Percentiles rank a stretch among this genome's conserved stretches.
phyloP scores from a whole-genome alignment of 306 rosid genomes.

The Glycine soja region DNA sequence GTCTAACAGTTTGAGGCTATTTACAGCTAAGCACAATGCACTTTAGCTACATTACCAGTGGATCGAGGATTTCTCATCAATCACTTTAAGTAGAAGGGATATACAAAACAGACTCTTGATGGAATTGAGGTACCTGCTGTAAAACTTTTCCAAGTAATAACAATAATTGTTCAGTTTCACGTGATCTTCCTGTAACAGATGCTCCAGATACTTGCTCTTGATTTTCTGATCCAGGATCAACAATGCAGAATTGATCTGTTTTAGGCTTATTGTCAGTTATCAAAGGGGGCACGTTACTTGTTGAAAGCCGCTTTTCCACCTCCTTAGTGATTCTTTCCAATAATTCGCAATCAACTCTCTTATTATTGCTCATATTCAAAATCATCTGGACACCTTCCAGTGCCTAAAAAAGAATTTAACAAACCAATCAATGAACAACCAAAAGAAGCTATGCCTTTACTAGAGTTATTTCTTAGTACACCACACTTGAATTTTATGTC shows the following conservation, averaged over 20 bases:
- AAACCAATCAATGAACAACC: slow-evolving; percentile 35
- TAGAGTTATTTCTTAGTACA: not conserved
- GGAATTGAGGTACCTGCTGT: slow-evolving; percentile 66
- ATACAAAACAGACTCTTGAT: slow-evolving; percentile 35
- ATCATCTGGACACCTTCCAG: slow-evolving; percentile 80
- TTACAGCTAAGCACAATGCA: not conserved
- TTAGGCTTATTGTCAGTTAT: slow-evolving; percentile 43
- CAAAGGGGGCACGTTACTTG: slow-evolving; percentile 43
- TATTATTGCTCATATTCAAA: slow-evolving; percentile 65
- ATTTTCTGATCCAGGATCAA: slow-evolving; percentile 48
- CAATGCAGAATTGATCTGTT: slow-evolving; percentile 35
- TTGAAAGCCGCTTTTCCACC: slow-evolving; percentile 66
- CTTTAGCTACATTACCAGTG: slow-evolving; percentile 3
- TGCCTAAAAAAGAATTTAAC: slow-evolving; percentile 61
- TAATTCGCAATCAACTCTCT: slow-evolving; percentile 70
- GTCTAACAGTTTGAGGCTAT: not conserved
- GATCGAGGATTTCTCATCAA: not conserved
- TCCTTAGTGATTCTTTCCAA: slow-evolving; percentile 71
- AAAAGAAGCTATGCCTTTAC: slow-evolving; percentile 30
- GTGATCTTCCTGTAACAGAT: slow-evolving; percentile 55
- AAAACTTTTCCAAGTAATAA: slow-evolving; percentile 76
- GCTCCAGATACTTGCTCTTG: slow-evolving; percentile 52
- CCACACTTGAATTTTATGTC: not conserved
- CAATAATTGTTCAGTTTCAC: slow-evolving; percentile 72
- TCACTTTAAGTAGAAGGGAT: slow-evolving; percentile 24